These are phyloP conservation scores for Leccinellum rugosiceps DNA, from an alignment of 768 basidiomycete species.

Conservation along the genomic window DNA sequence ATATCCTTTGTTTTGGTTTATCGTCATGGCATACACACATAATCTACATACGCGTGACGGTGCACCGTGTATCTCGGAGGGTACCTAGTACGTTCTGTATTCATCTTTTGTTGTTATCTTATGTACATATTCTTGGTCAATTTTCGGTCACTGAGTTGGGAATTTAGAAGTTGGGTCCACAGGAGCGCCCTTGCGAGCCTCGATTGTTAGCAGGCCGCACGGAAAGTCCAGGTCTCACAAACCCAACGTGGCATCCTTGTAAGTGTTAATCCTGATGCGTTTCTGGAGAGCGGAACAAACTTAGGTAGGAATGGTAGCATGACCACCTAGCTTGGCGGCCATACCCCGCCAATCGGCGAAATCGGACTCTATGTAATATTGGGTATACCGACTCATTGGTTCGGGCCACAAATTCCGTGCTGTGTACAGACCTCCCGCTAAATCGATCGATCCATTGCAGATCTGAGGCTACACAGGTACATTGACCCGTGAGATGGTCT, in stretches of 20 bases:
- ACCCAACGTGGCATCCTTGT: no score
- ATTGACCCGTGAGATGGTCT: not conserved
- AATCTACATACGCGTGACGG: no score
- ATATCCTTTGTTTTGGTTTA: not conserved
- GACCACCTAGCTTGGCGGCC: not conserved
- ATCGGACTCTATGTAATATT: not conserved
- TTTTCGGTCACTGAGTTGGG: no score
- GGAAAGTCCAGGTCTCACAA: no score
- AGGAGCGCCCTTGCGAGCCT: no score
- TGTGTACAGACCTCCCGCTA: not conserved
- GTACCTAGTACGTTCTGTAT: no score
- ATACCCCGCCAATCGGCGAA: not conserved
- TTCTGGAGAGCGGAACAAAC: not conserved
- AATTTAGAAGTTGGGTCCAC: no score
- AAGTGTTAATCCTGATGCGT: not conserved
- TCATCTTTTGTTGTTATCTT: no score
- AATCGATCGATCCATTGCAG: not conserved
- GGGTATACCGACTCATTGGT: not conserved
- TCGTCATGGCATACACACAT: no score
- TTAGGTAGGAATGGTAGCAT: not conserved
- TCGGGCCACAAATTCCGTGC: not conserved
- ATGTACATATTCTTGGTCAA: no score
- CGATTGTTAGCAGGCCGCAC: no score
- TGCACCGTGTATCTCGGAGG: no score
- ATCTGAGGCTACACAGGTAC: not conserved